A percentile compares a stretch with the other conserved stretches of the same genome.
phyloP scores from a whole-genome alignment of 1,139 yeast species.

The Suhomyces coccinellae region DNA sequence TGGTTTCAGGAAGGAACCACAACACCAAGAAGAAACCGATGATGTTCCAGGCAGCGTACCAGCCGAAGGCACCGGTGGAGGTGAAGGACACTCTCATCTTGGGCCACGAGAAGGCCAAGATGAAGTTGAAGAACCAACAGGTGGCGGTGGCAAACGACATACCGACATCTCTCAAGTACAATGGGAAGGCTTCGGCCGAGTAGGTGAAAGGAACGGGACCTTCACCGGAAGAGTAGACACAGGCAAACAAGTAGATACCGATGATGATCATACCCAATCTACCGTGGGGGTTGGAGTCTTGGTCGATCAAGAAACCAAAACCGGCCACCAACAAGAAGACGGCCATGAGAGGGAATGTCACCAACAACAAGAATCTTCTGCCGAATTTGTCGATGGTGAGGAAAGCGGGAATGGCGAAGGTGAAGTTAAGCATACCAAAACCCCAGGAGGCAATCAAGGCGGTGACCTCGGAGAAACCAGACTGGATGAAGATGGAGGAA shows the following conservation, averaged over 20 bases:
- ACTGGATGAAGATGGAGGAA: constrained; percentile 67
- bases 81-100: constrained; percentile 62
- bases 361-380: constrained; percentile 65
- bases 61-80: constrained; percentile 85
- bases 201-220: constrained; percentile 92
- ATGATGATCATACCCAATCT: constrained; percentile 65
- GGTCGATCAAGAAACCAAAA: constrained; percentile 68
- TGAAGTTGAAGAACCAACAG: constrained; percentile 82
- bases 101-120: constrained; percentile 85
- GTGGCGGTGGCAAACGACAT: constrained; percentile 85
- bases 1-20: constrained; percentile 70
- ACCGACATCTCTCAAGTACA: constrained; percentile 81
- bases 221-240: constrained; percentile 80
- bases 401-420: constrained; percentile 83
- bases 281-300: constrained; percentile 41
- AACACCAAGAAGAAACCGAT: constrained; percentile 70
- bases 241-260: constrained; percentile 73
- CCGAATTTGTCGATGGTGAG: constrained; percentile 81
- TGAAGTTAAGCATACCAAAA: constrained; percentile 76
- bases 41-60: constrained; percentile 85
- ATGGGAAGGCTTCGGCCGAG: constrained; percentile 85
- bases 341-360: constrained; percentile 77
- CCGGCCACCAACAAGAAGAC: constrained; percentile 70
- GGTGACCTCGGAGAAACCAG: constrained; percentile 60
- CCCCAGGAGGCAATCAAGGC: constrained; percentile 84